These are phyloP conservation scores for Apiotrichum akiyoshidainum DNA, from an alignment of 1,284 basidiomycete species.

Conservation along the genomic window DNA sequence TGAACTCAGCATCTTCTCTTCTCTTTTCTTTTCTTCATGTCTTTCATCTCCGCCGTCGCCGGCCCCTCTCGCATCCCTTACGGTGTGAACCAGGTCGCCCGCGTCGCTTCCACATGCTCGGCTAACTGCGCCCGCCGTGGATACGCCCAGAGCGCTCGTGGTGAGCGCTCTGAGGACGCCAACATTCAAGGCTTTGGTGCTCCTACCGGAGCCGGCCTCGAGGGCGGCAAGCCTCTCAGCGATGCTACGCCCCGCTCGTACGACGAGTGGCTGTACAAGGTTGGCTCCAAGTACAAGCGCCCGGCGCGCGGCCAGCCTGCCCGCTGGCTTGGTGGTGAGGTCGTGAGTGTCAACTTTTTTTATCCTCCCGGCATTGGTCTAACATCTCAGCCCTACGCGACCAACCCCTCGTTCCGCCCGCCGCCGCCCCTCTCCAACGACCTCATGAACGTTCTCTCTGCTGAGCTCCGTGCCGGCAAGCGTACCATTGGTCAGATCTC, in stretches of 20 bases:
- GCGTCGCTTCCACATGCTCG: background rate
- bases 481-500: slow-evolving; percentile 36
- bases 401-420: slow-evolving; percentile 48
- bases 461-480: slow-evolving; percentile 24
- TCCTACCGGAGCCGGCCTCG: background rate
- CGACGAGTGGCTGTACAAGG: slow-evolving; percentile 3
- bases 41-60: slow-evolving; percentile 16
- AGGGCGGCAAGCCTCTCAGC: background rate
- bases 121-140: background rate
- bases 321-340: slow-evolving; percentile 43
- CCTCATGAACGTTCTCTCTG: slow-evolving; percentile 35
- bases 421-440: slow-evolving; percentile 48
- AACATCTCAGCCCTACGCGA: slow-evolving; percentile 40
- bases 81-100: background rate
- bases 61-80: slow-evolving; percentile 27
- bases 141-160: slow-evolving; percentile 2
- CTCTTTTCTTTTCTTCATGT: slow-evolving; percentile 1
- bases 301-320: slow-evolving; percentile 33
- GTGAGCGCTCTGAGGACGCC: background rate
- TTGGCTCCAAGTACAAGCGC: slow-evolving; percentile 18
- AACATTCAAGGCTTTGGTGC: too few relatives aligned
- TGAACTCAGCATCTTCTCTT: background rate
- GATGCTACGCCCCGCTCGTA: background rate
- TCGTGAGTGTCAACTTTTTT: slow-evolving; percentile 31
- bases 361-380: background rate